Evolutionary conservation across 129 eudicot genomes (phyloP).

Genomic region (Centella asiatica): DNA sequence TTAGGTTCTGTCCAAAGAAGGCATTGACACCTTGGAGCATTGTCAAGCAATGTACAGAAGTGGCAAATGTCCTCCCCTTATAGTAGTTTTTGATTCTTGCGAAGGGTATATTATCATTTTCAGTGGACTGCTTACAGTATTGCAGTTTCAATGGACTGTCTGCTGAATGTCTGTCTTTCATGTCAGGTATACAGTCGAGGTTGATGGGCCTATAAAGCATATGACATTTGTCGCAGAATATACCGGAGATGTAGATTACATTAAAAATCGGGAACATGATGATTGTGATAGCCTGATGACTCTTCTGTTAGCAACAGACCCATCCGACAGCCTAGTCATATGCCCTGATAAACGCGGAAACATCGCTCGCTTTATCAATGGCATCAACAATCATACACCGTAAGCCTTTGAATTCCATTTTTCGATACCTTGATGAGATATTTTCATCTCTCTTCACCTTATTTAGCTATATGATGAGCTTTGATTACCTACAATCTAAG

Average conservation of each 20-base stretch:
- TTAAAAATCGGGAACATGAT: slow-evolving; percentile 63
- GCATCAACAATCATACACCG: slow-evolving; percentile 67
- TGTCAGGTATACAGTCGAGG: slow-evolving; percentile 67
- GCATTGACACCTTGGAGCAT: slow-evolving; percentile 36
- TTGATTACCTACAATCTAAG: not conserved
- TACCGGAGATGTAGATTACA: slow-evolving; percentile 84
- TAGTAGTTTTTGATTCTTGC: slow-evolving; percentile 33
- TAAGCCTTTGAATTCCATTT: slow-evolving; percentile 26
- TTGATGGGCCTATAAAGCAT: slow-evolving; percentile 63
- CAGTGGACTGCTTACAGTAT: not conserved
- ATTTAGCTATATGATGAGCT: not conserved
- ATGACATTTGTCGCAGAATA: slow-evolving; percentile 66
- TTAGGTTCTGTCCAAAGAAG: slow-evolving; percentile 68
- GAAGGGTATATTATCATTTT: slow-evolving; percentile 44
- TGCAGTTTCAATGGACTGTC: not conserved
- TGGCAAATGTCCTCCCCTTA: slow-evolving; percentile 70
- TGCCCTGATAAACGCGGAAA: slow-evolving; percentile 80
- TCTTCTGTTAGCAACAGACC: slow-evolving; percentile 54
- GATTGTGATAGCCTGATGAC: slow-evolving; percentile 83
- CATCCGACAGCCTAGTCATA: slow-evolving; percentile 49
- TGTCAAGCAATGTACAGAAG: slow-evolving; percentile 50
- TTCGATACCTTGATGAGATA: not conserved
- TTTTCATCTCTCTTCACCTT: not conserved
- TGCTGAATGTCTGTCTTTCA: not conserved
- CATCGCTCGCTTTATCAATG: slow-evolving; percentile 64